Base-by-base conservation (phyloP, 2,329 filamentous ascomycete species). In the Alternaria gansuensis region DNA sequence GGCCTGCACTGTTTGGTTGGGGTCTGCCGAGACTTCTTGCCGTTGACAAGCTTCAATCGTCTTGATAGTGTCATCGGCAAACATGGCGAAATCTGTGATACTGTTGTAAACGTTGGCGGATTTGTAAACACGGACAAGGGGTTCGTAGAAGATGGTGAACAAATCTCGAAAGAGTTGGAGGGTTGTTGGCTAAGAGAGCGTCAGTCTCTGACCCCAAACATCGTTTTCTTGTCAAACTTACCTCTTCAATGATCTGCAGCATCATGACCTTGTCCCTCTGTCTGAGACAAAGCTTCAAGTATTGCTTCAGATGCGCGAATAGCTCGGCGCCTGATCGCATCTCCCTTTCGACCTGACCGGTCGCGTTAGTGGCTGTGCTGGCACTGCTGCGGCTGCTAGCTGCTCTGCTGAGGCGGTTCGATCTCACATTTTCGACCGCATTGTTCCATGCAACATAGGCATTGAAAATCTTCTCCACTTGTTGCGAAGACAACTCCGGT, bases 101-200 rank as follows among this genome's bases (percentile, higher is more conserved):
- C 91, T 96, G 82, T 88, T 95, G 83, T 98, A 98, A 26, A 99
- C 94, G 70, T 98, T 99, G 65, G 95, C 95, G 21, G 93, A 97
- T 80, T 98, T 99, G 84, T 99, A 99, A 0, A 99, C 95, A 46
- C 95, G 87, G 14, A 99, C 92, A 23, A 99, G 87, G 0, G 95
- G 95, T 75, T 99, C 95, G 79, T 99, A 99, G 81, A 99, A 99
- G 75, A 99, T 98, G 33, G 93, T 96, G 77, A 99, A 98, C 24
- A 99, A 84, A 72, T 99, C 95, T 46, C 93, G 88, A 84, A 99
- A 95, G 28, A 99, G 85, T 74, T 96, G 90, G n/a, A 99, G 83
- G 0, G 95, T 98, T n/a, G 94, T 93, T 0, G 95, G 92, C 80
- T 82, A 57, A 11, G 28, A 33, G 23, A 3, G 1, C 37, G 65